Base-by-base conservation (phyloP, 1,139 yeast species). In the Torulaspora globosa region DNA sequence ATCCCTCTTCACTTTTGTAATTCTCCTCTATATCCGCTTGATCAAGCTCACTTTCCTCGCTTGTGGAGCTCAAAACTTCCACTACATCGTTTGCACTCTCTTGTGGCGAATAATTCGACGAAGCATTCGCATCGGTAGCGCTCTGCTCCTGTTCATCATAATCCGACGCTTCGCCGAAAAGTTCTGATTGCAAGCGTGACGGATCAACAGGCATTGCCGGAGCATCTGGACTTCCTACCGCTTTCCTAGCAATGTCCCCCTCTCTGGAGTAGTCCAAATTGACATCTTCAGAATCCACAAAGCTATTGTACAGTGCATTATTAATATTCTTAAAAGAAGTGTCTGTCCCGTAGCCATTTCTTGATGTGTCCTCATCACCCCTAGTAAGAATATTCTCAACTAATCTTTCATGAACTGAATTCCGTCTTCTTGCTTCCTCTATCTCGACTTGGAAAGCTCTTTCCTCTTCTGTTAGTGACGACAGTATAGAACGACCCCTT, bases 401-500 rank as follows among this genome's bases (percentile, higher is more conserved):
- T 18, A 50, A 44, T 12, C 33, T 31, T 4, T 44, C 36, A 29
- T 32, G 47, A 7, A 47, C 36, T 18, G 30, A 28, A 39, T 21
- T 16, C 19, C 27, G 21, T 30, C 48, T 35, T 34, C 58, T 59
- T 18, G 71, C 72, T 31, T 67, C 65, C 39, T 66, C 59, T 15
- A 65, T 37, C 33, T 67, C 65, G 26, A 62, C 57, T 10, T 68
- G 62, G 28, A 74, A 67, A 27, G 54, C 53, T n/a, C 58, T 49
- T 37, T 72, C 71, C 40, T 75, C 76, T 19, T 65, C 61, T 14
- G 65, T 59, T 47, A 78, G 75, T 2, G 64, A 54, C 29, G 68
- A 62, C 23, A 77, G 59, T 4, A 76, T 69, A 1, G 59, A 47
- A 41, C 67, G 60, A 3, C 78, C 78, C 45, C 78, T 68, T 3